A percentile compares a stretch with the other conserved stretches of the same genome.
Evolutionary conservation across 352 stramenopile species (phyloP).

Genomic region (Phytophthora pistaciae): DNA sequence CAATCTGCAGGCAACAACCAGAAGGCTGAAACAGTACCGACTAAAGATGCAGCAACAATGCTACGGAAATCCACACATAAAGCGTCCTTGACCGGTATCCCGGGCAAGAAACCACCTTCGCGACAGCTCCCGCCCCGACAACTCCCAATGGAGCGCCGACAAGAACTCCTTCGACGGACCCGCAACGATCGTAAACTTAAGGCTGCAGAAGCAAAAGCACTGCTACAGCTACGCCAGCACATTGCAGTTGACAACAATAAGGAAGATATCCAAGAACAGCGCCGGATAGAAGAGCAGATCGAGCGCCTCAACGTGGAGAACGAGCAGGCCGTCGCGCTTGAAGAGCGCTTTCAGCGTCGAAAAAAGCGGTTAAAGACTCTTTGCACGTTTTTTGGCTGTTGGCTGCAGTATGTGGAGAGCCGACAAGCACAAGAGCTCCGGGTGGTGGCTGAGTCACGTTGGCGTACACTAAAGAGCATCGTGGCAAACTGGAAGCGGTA

Average conservation of each 20-base stretch:
- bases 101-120: conserved; percentile 6
- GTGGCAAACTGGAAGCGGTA: conserved; percentile 34
- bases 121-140: conserved; percentile 7
- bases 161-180: conserved; percentile 38
- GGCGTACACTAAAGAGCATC: conserved; percentile 25
- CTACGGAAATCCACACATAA: neutral
- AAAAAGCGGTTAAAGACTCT: conserved; percentile 31
- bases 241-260: conserved; percentile 31
- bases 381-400: conserved; percentile 16
- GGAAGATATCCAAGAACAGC: conserved; percentile 33
- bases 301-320: conserved; percentile 46
- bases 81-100: neutral
- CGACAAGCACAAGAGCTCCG: conserved; percentile 21
- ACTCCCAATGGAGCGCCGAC: conserved; percentile 49
- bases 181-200: conserved; percentile 29
- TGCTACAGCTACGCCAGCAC: conserved; percentile 13
- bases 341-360: conserved; percentile 35
- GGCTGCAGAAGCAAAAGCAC: conserved; percentile 21
- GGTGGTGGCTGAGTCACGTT: conserved; percentile 31
- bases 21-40: conserved; percentile 1
- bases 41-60: neutral
- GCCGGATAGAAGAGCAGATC: conserved; percentile 44
- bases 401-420: conserved; percentile 17
- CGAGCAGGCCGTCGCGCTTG: conserved; percentile 31
- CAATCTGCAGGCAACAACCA: conserved; percentile 17